phyloP scores from a whole-genome alignment of 2,329 filamentous ascomycete species.

The Epichloe amarillans region DNA sequence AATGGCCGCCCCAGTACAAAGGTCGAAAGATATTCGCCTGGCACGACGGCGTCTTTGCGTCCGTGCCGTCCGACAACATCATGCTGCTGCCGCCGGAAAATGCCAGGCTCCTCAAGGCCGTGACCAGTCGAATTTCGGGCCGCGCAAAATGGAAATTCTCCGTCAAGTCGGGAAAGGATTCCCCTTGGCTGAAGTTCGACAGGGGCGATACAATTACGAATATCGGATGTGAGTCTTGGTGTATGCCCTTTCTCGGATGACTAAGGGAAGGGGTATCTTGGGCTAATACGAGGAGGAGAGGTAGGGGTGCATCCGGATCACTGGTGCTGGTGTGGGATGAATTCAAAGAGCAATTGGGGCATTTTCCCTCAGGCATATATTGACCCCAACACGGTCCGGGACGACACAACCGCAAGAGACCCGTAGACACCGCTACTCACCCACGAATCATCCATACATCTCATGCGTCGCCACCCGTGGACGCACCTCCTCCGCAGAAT shows the following conservation, averaged over 20 bases:
- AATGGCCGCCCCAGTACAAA: constrained; percentile 36
- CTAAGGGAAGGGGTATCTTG: neutral
- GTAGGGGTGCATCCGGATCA: constrained; percentile 33
- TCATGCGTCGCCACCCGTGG: too few relatives aligned
- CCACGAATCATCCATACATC: too few relatives aligned
- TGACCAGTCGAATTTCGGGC: constrained; percentile 32
- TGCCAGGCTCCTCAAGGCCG: constrained; percentile 30
- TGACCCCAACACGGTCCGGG: constrained; percentile 29
- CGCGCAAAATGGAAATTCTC: constrained; percentile 40
- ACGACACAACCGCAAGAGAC: constrained; percentile 8
- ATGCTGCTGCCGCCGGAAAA: constrained; percentile 33
- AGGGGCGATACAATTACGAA: constrained; percentile 57
- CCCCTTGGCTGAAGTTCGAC: constrained; percentile 44
- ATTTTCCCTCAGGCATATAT: constrained; percentile 39
- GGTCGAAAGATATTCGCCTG: constrained; percentile 44
- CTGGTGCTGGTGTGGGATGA: constrained; percentile 44
- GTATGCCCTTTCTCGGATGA: neutral
- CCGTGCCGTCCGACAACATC: constrained; percentile 35
- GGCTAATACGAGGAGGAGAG: constrained; percentile 1
- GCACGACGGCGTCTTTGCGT: constrained; percentile 39
- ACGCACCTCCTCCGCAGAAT: neutral
- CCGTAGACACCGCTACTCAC: too few relatives aligned
- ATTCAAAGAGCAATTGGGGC: constrained; percentile 36
- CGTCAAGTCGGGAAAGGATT: constrained; percentile 28
- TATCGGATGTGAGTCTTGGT: constrained; percentile 36